phyloP scores from a whole-genome alignment of 2,329 filamentous ascomycete species.

The Cryphonectria nitschkei region DNA sequence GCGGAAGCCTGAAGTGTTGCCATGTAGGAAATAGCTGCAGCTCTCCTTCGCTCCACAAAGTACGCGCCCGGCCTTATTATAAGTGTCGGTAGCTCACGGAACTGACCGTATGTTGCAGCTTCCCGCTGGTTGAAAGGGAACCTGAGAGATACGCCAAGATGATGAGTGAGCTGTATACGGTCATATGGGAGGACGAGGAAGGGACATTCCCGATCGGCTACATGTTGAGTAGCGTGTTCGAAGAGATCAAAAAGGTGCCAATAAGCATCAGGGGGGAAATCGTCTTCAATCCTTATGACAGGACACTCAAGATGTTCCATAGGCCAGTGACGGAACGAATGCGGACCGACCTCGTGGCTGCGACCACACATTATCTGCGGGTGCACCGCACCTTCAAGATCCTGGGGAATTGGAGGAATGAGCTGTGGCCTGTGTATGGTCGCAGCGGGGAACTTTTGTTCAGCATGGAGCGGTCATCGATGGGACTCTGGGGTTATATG shows the following conservation, averaged over 20 bases:
- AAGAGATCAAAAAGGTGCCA: constrained; percentile 53
- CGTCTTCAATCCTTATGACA: constrained; percentile 59
- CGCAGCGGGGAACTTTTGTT: constrained; percentile 66
- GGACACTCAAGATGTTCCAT: constrained; percentile 67
- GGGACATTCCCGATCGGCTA: constrained; percentile 69
- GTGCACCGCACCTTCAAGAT: constrained; percentile 73
- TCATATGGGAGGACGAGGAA: constrained; percentile 64
- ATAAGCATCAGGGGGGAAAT: constrained; percentile 59
- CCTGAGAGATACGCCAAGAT: constrained; percentile 58
- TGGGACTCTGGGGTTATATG: constrained; percentile 73
- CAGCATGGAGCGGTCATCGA: constrained; percentile 76
- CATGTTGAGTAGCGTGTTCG: constrained; percentile 55
- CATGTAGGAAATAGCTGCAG: not conserved
- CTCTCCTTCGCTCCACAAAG: not conserved
- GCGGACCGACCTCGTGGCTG: constrained; percentile 60
- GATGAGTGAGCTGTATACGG: constrained; percentile 67
- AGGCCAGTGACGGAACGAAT: constrained; percentile 59
- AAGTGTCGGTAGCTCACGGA: constrained; percentile 15
- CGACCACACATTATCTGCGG: constrained; percentile 69
- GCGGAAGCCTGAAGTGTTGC: constrained; percentile 2
- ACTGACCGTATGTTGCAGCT: constrained; percentile 53
- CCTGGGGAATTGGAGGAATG: constrained; percentile 78
- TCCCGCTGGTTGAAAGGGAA: constrained; percentile 72
- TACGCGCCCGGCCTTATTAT: not conserved
- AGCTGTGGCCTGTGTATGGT: constrained; percentile 78